These are phyloP conservation scores for Nemania abortiva DNA, from an alignment of 2,329 filamentous ascomycete species.

Conservation along the genomic window DNA sequence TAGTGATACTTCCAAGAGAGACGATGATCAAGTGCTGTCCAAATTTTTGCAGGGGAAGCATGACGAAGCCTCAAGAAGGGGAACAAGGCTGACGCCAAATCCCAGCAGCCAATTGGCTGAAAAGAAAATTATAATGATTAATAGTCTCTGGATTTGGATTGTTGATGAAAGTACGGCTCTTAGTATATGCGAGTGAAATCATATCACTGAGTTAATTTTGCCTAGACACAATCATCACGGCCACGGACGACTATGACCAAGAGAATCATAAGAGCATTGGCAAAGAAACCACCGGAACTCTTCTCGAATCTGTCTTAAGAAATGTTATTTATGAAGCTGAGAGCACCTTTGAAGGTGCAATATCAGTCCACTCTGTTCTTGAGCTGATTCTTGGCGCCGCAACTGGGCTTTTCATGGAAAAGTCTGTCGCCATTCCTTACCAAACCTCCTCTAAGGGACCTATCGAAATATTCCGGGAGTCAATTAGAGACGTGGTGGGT, in stretches of 20 bases:
- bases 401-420: constrained; percentile 1
- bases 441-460: not conserved
- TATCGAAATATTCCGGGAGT: constrained; percentile 5
- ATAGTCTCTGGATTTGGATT: constrained; percentile 4
- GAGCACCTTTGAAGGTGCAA: not conserved
- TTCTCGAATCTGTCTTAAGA: not conserved
- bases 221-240: constrained; percentile 9
- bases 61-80: not conserved
- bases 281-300: not conserved
- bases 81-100: not conserved
- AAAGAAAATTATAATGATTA: constrained; percentile 4
- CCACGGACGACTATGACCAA: not conserved
- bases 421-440: not conserved
- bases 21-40: constrained; percentile 31
- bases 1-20: constrained; percentile 27
- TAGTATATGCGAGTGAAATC: not conserved
- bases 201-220: not conserved
- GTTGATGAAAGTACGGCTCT: constrained; percentile 3
- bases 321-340: not conserved
- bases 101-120: not conserved
- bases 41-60: not conserved
- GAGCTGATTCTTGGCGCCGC: not conserved
- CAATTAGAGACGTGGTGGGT: constrained; percentile 4
- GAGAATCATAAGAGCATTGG: not conserved
- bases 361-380: not conserved